Evolutionary conservation across 2,329 filamentous ascomycete species (phyloP).

Genomic region (Thelonectria blattea): DNA sequence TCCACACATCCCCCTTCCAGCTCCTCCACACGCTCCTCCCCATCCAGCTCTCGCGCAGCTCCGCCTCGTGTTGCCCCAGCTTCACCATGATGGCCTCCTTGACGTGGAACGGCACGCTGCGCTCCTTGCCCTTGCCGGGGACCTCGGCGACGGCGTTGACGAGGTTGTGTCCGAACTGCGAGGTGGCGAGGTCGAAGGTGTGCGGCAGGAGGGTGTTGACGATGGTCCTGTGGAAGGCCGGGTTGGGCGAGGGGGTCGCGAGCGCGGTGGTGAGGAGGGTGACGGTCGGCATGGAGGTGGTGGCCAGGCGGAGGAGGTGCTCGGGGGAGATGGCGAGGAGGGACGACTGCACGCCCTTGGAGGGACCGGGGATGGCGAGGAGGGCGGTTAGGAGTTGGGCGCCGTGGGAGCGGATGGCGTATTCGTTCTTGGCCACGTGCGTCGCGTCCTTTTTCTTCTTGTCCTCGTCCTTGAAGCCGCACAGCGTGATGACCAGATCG

Average conservation of each 20-base stretch:
- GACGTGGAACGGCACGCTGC: constrained; percentile 61
- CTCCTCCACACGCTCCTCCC: constrained; percentile 63
- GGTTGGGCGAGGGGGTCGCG: constrained; percentile 53
- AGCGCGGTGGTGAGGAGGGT: constrained; percentile 59
- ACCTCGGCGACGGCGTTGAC: constrained; percentile 56
- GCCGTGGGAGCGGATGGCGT: constrained; percentile 68
- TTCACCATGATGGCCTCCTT: constrained; percentile 61
- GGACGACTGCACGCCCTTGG: constrained; percentile 75
- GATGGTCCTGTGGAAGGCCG: constrained; percentile 62
- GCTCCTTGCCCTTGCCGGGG: constrained; percentile 56
- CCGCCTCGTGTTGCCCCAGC: constrained; percentile 54
- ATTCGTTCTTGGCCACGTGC: constrained; percentile 61
- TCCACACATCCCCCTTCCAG: constrained; percentile 66
- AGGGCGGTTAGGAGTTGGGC: constrained; percentile 83
- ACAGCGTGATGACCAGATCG: constrained; percentile 57
- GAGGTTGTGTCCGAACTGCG: constrained; percentile 58
- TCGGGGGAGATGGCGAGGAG: constrained; percentile 64
- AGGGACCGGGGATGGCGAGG: constrained; percentile 74
- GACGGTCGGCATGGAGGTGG: constrained; percentile 55
- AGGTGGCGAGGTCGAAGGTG: constrained; percentile 53
- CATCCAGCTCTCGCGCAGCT: constrained; percentile 59
- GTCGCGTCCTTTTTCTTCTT: constrained; percentile 46
- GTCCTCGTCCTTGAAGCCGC: constrained; percentile 49
- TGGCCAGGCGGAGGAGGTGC: constrained; percentile 69
- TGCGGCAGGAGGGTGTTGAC: constrained; percentile 55